Evolutionary conservation across 2,329 filamentous ascomycete species (phyloP).

Genomic region (Apiospora koreana): DNA sequence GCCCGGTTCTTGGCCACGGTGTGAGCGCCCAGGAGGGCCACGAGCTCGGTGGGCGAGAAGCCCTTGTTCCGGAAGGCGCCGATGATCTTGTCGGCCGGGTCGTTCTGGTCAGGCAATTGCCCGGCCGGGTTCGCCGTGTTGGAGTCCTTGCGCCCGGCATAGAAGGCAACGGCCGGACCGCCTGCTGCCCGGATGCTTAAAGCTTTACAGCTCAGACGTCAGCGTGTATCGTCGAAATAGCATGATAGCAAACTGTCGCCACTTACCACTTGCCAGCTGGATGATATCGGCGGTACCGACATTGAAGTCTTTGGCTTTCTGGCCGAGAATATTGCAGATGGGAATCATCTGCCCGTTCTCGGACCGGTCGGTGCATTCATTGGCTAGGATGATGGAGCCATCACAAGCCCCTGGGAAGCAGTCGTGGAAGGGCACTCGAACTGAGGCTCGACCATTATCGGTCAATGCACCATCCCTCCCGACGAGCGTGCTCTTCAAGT

Average conservation of each 20-base stretch:
- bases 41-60: constrained; percentile 49
- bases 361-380: constrained; percentile 27
- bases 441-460: constrained; percentile 28
- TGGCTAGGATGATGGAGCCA: constrained; percentile 29
- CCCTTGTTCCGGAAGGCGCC: constrained; percentile 51
- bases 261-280: constrained; percentile 32
- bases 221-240: not conserved
- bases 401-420: constrained; percentile 31
- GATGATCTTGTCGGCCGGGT: constrained; percentile 42
- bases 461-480: constrained; percentile 22
- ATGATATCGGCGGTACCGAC: constrained; percentile 31
- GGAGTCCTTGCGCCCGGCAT: constrained; percentile 27
- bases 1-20: constrained; percentile 41
- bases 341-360: constrained; percentile 28
- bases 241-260: not conserved
- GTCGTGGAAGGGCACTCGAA: constrained; percentile 31
- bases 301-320: constrained; percentile 24
- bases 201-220: constrained; percentile 17
- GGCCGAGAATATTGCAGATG: constrained; percentile 26
- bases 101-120: constrained; percentile 22
- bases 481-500: constrained; percentile 23
- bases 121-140: constrained; percentile 19
- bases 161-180: constrained; percentile 25
- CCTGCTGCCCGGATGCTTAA: constrained; percentile 26
- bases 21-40: constrained; percentile 57